Conservation (phyloP, 2,329 filamentous ascomycete species). For the Neospermospora avenae region DNA sequence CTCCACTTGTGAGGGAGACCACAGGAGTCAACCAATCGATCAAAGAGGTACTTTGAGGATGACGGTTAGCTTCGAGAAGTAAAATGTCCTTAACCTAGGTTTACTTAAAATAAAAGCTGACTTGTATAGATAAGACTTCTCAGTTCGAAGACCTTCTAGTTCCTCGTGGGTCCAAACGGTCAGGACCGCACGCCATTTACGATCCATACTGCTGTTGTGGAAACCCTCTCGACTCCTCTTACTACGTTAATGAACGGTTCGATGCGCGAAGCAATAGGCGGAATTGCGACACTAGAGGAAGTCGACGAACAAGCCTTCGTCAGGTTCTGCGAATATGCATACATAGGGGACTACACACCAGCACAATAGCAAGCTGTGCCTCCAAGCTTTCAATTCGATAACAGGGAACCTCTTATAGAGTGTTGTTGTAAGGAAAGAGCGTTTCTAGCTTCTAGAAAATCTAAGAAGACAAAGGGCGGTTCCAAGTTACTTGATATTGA, state of each 20-base stretch:
- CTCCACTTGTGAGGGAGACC: background rate
- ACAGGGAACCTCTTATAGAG: background rate
- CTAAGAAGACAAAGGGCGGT: constrained; percentile 5
- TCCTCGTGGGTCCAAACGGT: background rate
- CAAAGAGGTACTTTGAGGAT: background rate
- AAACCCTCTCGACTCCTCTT: constrained; percentile 11
- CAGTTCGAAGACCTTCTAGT: no score
- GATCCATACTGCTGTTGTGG: constrained; percentile 13
- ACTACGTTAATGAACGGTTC: constrained; percentile 17
- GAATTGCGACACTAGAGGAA: constrained; percentile 14
- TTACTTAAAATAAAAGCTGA: background rate
- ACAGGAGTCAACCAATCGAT: background rate
- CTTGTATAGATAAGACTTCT: background rate
- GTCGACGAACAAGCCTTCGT: constrained; percentile 17
- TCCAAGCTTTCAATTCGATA: background rate
- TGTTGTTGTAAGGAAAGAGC: background rate
- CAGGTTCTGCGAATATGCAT: constrained; percentile 16
- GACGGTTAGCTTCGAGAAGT: constrained; percentile 4
- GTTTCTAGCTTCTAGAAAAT: background rate
- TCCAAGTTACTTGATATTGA: background rate
- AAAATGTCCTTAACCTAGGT: background rate
- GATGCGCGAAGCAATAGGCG: constrained; percentile 8
- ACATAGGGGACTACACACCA: constrained; percentile 16
- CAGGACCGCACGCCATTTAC: constrained; percentile 9
- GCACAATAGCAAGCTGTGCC: background rate